Evolutionary conservation across 2,329 filamentous ascomycete genomes (phyloP), one percentile per base, ranked within the genome.

Genomic region (Penicillium vulpinum): DNA sequence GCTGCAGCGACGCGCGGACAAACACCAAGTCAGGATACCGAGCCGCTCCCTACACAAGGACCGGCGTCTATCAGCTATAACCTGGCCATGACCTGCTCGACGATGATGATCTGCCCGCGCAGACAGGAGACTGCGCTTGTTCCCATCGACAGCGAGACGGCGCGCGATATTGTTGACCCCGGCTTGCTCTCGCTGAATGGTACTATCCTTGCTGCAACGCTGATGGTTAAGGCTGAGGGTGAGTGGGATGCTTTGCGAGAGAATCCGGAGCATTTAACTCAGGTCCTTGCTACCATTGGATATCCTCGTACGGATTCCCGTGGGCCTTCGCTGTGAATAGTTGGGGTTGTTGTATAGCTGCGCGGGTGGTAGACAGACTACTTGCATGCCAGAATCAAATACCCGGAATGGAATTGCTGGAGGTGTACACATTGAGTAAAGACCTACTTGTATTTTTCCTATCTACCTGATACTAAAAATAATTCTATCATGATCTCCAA

Each of bases 171-270:
- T 5, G 59, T 51, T 1, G 70, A 71, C 7, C 67, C 67, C 2
- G 75, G 80, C 9, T 69, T 76, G 39, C 75, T 85, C 16, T 79
- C 79, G 9, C 64, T 85, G 35, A 85, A 86, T 58, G 83, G 83
- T 4, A 85, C 83, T 0, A 75, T 84, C 18, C 72, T 85, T 4
- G 83, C 77, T 1, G 83, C 82, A 1, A 85, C 82, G 4, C 69
- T 85, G 59, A 83, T 86, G 82, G 83, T 85, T 21, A 85, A 85
- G 67, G 72, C 77, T 7, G 72, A 82, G 63, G 74, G 73, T 9
- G 81, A 85, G 64, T 85, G 81, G 81, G 74, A 83, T 58, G 60
- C 73, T 35, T 63, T 86, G 36, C 72, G 74, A 31, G 59, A 65
- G 6, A 71, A 77, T 29, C 74, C 74, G 16, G 69, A 73, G 29